These are phyloP conservation scores for Endocarpon pusillum DNA, from an alignment of 495 filamentous ascomycete species.

Conservation along the genomic window DNA sequence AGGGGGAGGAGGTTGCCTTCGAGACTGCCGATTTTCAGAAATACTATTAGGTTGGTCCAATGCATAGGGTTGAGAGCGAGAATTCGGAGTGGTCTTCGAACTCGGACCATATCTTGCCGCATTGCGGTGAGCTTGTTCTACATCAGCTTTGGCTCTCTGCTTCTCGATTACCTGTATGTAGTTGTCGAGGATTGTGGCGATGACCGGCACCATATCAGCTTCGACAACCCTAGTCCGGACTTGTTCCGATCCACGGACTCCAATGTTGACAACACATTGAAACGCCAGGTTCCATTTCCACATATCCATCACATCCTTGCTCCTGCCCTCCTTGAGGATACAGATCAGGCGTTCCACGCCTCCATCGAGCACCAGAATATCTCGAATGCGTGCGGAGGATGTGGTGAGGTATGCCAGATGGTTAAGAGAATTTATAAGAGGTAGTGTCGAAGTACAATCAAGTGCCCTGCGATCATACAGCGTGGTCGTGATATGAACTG, in stretches of 20 bases:
- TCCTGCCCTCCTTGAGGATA: slow-evolving; percentile 91
- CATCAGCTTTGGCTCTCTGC: slow-evolving; percentile 66
- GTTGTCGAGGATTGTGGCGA: slow-evolving; percentile 96
- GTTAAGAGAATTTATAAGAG: slow-evolving; percentile 94
- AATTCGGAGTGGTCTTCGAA: slow-evolving; percentile 24
- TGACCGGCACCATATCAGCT: slow-evolving; percentile 97
- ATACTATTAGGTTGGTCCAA: slow-evolving; percentile 20
- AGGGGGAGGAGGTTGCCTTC: slow-evolving; percentile 53
- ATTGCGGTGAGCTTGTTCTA: slow-evolving; percentile 37
- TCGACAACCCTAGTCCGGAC: slow-evolving; percentile 92
- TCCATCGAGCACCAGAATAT: slow-evolving; percentile 96
- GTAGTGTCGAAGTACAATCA: slow-evolving; percentile 93
- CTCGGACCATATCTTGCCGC: slow-evolving; percentile 12
- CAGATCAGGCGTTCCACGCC: slow-evolving; percentile 90
- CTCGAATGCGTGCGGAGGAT: slow-evolving; percentile 91
- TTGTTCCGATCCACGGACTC: slow-evolving; percentile 82
- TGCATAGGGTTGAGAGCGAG: slow-evolving; percentile 12
- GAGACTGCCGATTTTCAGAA: slow-evolving; percentile 30
- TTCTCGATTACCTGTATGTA: slow-evolving; percentile 93
- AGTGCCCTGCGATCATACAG: slow-evolving; percentile 93
- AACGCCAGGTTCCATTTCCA: slow-evolving; percentile 99
- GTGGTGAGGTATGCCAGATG: slow-evolving; percentile 96
- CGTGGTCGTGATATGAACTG: slow-evolving; percentile 95
- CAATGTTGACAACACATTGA: slow-evolving; percentile 97
- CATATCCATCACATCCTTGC: slow-evolving; percentile 97